Evolutionary conservation across 176 grass and related monocot species (phyloP).

Genomic region (Musa troglodytarum): DNA sequence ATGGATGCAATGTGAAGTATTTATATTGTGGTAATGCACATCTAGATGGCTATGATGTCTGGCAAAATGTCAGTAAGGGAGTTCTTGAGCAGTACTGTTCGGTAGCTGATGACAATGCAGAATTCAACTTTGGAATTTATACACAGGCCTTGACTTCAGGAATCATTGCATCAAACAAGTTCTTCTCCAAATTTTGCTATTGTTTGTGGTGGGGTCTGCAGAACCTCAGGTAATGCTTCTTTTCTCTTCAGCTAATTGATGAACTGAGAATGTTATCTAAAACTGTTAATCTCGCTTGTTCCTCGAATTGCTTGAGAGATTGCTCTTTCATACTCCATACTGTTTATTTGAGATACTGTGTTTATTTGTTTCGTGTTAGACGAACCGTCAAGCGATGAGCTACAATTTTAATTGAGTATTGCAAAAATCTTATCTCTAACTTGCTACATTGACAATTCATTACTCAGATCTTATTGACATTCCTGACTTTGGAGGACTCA

Average conservation of each 20-base stretch:
- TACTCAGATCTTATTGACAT: no score
- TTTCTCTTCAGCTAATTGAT: background rate
- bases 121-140: slow-evolving; percentile 77
- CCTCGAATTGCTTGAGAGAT: background rate
- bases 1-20: slow-evolving; percentile 40
- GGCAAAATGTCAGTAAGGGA: slow-evolving; percentile 41
- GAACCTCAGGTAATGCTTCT: slow-evolving; percentile 56
- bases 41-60: slow-evolving; percentile 28
- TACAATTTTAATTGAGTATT: no score
- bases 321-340: no score
- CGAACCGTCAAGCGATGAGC: no score
- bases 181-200: slow-evolving; percentile 49
- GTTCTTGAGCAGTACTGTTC: slow-evolving; percentile 42
- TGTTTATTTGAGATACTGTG: no score
- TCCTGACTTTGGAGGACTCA: no score
- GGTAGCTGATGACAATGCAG: slow-evolving; percentile 15
- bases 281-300: background rate
- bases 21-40: slow-evolving; percentile 55
- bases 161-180: slow-evolving; percentile 34
- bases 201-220: slow-evolving; percentile 90
- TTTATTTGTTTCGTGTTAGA: no score
- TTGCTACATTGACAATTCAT: no score
- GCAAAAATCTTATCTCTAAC: no score
- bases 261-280: background rate
- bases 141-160: slow-evolving; percentile 45